These are phyloP conservation scores for Microbotryomycetes sp. DNA, from an alignment of 1,284 basidiomycete species.

Conservation along the genomic window DNA sequence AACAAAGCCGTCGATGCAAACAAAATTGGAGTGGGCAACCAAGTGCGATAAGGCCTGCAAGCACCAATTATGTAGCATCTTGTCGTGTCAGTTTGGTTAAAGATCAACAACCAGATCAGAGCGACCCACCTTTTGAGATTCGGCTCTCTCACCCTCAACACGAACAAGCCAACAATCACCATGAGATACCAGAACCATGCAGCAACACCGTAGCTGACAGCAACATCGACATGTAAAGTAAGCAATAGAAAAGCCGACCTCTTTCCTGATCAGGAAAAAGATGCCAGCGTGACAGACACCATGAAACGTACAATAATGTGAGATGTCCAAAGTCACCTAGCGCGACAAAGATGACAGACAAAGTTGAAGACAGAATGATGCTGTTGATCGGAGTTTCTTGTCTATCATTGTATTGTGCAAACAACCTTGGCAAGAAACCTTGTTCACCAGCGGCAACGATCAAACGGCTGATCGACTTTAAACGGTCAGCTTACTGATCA, in stretches of 20 bases:
- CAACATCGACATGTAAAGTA: background rate
- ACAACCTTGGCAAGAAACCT: constrained; percentile 74
- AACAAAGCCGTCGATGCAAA: constrained; percentile 91
- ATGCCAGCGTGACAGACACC: constrained; percentile 77
- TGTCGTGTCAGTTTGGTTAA: background rate
- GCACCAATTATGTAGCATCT: background rate
- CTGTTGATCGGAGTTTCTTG: constrained; percentile 81
- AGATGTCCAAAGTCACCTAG: constrained; percentile 71
- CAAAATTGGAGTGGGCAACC: constrained; percentile 79
- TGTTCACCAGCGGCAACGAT: constrained; percentile 85
- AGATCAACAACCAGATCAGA: background rate
- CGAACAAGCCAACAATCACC: constrained; percentile 80
- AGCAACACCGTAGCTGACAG: constrained; percentile 58
- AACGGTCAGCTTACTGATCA: constrained; percentile 19
- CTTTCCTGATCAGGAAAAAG: no score
- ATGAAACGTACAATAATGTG: constrained; percentile 28
- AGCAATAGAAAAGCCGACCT: constrained; percentile 37
- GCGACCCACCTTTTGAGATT: constrained; percentile 62
- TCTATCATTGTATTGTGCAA: constrained; percentile 64
- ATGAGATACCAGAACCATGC: constrained; percentile 88
- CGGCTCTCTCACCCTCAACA: constrained; percentile 85
- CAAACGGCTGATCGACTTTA: constrained; percentile 53
- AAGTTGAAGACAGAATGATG: constrained; percentile 60
- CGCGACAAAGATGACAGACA: constrained; percentile 70
- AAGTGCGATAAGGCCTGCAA: constrained; percentile 80